Base-by-base conservation (phyloP, 1,284 basidiomycete species). In the Tylopilus sp. region DNA sequence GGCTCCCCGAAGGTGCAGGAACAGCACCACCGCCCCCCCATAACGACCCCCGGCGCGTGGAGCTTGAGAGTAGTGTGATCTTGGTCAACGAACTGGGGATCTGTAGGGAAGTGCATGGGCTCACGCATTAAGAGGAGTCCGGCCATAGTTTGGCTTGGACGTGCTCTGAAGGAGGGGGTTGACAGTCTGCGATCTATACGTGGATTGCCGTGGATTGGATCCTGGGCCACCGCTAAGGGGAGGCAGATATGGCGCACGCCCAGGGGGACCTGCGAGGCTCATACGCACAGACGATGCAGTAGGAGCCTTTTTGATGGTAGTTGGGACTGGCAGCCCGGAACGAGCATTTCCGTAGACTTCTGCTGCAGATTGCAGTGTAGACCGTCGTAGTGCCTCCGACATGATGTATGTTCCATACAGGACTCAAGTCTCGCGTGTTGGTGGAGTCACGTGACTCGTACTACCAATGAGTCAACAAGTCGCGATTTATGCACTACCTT, bases 81-180 rank as follows among this genome's bases (percentile, higher is more conserved):
- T 36, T n/a, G 31, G 49, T 57, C 42, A 51, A 50, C 43, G 49
- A 15, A 31, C 38, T 10, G 38, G 20, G 33, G 26, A 10, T 12
- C 14, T 15, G 24, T 40, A 43, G 40, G 44, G 28, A 44, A 14
- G 71, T 10, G 14, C 36, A 11, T 10, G 29, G 31, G 39, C 82
- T 69, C 62, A 88, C 87, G 75, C 79, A 44, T 79, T 79, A 58
- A 85, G 69, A 5, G 90, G 88, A n/a, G 88, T 92, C 50, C 81
- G 73, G 1, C 86, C 87, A 65, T 79, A 82, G 44, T 72, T 80
- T 9, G 75, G 74, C 59, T 90, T 87, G 28, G 74, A 78, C 1
- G 78, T 78, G 57, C 86, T 88, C 62, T 80, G 77, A n/a, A 87
- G 67, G 7, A 88, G 68, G 1, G 83, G 76, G 59, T 88, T 88